These are phyloP conservation scores for Lathyrus oleraceus DNA, from an alignment of 306 rosid genomes.

Conservation along the genomic window DNA sequence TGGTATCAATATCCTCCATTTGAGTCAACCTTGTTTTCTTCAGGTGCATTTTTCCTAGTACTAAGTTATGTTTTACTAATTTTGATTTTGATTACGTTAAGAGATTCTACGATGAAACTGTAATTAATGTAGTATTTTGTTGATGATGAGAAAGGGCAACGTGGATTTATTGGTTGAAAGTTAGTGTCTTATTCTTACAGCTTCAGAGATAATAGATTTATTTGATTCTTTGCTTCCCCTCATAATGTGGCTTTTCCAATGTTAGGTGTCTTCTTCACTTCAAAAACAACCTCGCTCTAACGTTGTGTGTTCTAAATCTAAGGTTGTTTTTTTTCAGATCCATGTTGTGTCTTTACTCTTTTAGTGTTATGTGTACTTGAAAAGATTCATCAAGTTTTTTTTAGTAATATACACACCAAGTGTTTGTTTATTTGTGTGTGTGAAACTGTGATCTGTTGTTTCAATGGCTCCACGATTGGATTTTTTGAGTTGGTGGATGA, in stretches of 20 bases:
- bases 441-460: constrained; percentile 9
- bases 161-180: constrained; percentile 42
- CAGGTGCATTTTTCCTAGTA: constrained; percentile 16
- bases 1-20: not conserved
- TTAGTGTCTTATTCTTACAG: constrained; percentile 60
- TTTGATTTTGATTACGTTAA: constrained; percentile 24
- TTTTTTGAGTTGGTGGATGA: constrained; percentile 68
- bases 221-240: constrained; percentile 71
- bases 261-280: constrained; percentile 48
- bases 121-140: constrained; percentile 3
- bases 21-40: constrained; percentile 29
- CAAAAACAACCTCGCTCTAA: constrained; percentile 37
- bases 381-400: constrained; percentile 38
- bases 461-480: constrained; percentile 79
- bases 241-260: constrained; percentile 66
- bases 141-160: constrained; percentile 28
- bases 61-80: not conserved
- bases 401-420: not conserved
- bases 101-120: constrained; percentile 21
- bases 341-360: constrained; percentile 35
- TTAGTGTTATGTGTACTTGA: constrained; percentile 21
- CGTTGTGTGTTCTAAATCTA: constrained; percentile 36
- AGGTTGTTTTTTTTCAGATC: constrained; percentile 55
- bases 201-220: constrained; percentile 28
- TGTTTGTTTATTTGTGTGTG: not conserved